Conservation (phyloP, 192 early-diverging fungal species). For the Mortierella claussenii region DNA sequence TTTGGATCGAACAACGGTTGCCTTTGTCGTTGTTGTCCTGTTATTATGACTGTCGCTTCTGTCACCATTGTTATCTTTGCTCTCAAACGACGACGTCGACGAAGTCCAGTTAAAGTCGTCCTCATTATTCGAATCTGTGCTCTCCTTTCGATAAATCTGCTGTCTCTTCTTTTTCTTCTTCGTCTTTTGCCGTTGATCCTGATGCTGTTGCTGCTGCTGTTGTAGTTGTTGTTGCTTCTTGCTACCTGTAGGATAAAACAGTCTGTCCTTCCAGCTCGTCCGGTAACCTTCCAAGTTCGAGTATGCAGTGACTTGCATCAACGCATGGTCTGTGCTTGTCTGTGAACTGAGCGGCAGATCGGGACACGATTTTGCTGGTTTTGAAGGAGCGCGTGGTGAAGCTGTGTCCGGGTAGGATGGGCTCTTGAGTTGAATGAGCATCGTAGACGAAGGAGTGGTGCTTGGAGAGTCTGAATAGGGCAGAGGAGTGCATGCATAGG, state of each 20-base stretch:
- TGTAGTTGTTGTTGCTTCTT: slow-evolving; percentile 1
- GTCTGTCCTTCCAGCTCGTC: slow-evolving; percentile 33
- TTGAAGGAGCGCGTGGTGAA: slow-evolving; percentile 19
- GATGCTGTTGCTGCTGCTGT: background rate
- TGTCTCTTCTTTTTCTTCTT: background rate
- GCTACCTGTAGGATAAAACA: slow-evolving; percentile 17
- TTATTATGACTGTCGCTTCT: background rate
- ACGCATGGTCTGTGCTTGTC: background rate
- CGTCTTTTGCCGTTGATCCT: background rate
- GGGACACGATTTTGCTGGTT: slow-evolving; percentile 25
- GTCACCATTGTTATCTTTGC: background rate
- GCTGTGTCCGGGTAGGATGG: background rate
- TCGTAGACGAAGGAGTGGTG: background rate
- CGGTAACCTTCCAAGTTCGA: slow-evolving; percentile 13
- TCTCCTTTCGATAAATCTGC: slow-evolving; percentile 16
- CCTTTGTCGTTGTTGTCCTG: background rate
- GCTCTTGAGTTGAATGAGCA: background rate
- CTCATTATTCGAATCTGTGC: slow-evolving; percentile 21
- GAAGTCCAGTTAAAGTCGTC: slow-evolving; percentile 43
- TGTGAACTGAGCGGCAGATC: slow-evolving; percentile 16
- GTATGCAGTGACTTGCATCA: background rate
- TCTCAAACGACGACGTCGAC: too few relatives aligned
- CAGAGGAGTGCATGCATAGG: slow-evolving; percentile 44
- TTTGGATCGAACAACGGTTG: background rate
- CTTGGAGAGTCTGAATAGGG: slow-evolving; percentile 28